Evolutionary conservation across 305 asterid species (phyloP).

Genomic region (Fraxinus paxiana): DNA sequence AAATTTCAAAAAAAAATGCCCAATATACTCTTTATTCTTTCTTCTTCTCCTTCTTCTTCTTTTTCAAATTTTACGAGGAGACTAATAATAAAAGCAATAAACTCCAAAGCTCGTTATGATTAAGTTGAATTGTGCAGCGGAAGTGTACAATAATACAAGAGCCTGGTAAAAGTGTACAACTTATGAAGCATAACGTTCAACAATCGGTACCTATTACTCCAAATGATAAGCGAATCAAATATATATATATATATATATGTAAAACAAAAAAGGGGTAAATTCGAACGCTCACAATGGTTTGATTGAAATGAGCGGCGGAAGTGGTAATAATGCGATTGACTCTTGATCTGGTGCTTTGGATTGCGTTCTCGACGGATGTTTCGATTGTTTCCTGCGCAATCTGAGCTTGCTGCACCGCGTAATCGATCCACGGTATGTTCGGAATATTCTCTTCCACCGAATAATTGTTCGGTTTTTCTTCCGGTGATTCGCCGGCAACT

Average conservation of each 20-base stretch:
- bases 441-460: conserved; percentile 17
- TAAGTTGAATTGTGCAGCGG: not conserved
- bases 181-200: not conserved
- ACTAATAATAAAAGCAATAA: not conserved
- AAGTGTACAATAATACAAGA: not conserved
- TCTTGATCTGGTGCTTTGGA: conserved; percentile 60
- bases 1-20: not conserved
- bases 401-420: conserved; percentile 65
- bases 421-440: conserved; percentile 52
- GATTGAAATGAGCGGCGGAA: conserved; percentile 72
- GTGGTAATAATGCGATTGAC: conserved; percentile 66
- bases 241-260: too few relatives aligned
- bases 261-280: not conserved
- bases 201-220: not conserved
- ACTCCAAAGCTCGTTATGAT: not conserved
- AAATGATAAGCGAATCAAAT: not conserved
- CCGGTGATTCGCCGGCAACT: conserved; percentile 54
- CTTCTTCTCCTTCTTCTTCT: not conserved
- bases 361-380: conserved; percentile 52
- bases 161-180: not conserved
- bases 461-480: conserved; percentile 26
- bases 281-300: conserved; percentile 57
- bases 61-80: not conserved
- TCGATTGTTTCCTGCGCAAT: conserved; percentile 51
- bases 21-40: not conserved